Evolutionary conservation across 495 filamentous ascomycete genomes (phyloP), one percentile per base, ranked within the genome.

Genomic region (Chaetomium tenue): DNA sequence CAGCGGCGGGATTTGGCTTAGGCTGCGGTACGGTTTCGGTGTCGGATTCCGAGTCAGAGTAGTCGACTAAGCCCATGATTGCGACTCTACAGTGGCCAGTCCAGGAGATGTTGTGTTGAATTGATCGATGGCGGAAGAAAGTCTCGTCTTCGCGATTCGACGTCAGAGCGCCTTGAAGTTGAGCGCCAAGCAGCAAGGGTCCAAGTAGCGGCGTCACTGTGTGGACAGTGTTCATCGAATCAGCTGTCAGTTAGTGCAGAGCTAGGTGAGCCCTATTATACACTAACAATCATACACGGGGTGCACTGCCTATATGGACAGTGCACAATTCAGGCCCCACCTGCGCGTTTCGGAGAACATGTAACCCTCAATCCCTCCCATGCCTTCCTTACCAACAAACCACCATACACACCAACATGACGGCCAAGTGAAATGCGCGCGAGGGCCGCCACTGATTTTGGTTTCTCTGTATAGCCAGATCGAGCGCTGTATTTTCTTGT

Each of bases 41-140:
- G 42, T 82, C 80, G 23, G 78, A 86, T 66, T 96, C 92, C 0
- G 91, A 95, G 68, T 94, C 92, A 39, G 91, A 91, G 70, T 95
- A 94, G 63, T 88, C 85, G 59, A 94, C 90, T 33, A 94, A 78
- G 30, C 78, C 86, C 91, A 94, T 95, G 30, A 54, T 65, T 33
- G 54, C 54, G 40, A 50, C 25, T 5, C 3, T 25, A 12, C 11
- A 1, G 33, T 44, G 18, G 42, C 33, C 28, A 30, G n/a, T 23
- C 51, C 18, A 26, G 33, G 26, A 28, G 28, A 12, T 48, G 18
- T 61, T 15, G 40, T 37, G 51, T 52, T 53, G 42, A 23, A 52
- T 42, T 28, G 48, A 33, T 46, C 16, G 22, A 7, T 12, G n/a
- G 48, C 46, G 28, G 5, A 50, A 40, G 20, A 57, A 26, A n/a